Conservation (phyloP, 2,329 filamentous ascomycete species). For the Neonectria coccinea region DNA sequence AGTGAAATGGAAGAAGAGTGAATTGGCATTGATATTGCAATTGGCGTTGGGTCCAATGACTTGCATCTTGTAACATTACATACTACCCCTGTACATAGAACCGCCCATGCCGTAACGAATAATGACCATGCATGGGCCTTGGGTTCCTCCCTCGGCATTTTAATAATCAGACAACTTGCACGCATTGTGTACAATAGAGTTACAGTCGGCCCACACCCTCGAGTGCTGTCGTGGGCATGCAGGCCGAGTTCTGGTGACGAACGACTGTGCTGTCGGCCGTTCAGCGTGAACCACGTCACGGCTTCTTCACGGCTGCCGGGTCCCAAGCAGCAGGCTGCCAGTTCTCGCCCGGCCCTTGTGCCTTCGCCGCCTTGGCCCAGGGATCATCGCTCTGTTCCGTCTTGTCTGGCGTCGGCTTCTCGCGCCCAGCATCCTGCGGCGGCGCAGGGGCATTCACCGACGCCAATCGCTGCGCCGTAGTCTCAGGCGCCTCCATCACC, state of each 20-base stretch:
- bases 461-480: slow-evolving; percentile 36
- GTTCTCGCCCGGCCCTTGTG: slow-evolving; percentile 66
- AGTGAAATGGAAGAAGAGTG: slow-evolving; percentile 36
- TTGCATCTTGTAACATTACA: slow-evolving; percentile 33
- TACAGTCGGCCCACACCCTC: slow-evolving; percentile 10
- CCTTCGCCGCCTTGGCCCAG: slow-evolving; percentile 64
- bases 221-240: neutral
- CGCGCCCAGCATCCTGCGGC: slow-evolving; percentile 18
- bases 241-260: neutral
- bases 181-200: slow-evolving; percentile 31
- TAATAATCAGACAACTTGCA: slow-evolving; percentile 1
- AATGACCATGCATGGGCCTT: slow-evolving; percentile 21
- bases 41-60: slow-evolving; percentile 15
- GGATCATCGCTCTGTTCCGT: slow-evolving; percentile 58
- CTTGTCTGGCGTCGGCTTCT: slow-evolving; percentile 19
- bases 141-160: neutral
- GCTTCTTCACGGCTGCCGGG: slow-evolving; percentile 56
- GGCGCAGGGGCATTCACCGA: slow-evolving; percentile 18
- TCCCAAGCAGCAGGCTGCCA: slow-evolving; percentile 76
- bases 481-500: slow-evolving; percentile 54
- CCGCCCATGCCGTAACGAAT: slow-evolving; percentile 31
- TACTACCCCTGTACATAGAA: slow-evolving; percentile 41
- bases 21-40: slow-evolving; percentile 4
- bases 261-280: neutral
- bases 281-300: slow-evolving; percentile 26